Evolutionary conservation across 2,329 filamentous ascomycete species (phyloP).

Genomic region (Ceratocystis cacaofunesta): DNA sequence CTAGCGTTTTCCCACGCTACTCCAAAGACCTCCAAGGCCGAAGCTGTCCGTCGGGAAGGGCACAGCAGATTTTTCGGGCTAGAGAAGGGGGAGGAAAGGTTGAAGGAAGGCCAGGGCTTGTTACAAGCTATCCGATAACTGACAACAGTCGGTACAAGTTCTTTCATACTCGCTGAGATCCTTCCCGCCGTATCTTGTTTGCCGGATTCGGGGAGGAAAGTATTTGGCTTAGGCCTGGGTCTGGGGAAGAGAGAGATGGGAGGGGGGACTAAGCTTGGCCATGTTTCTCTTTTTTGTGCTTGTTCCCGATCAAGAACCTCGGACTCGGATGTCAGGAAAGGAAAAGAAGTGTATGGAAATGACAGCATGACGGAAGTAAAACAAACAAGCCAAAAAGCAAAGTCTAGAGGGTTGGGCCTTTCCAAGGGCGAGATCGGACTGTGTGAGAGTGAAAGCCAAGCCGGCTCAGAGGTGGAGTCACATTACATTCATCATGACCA

Average conservation of each 20-base stretch:
- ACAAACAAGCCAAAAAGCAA: not conserved
- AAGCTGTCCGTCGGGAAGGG: not conserved
- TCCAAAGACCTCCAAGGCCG: not conserved
- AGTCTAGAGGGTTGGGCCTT: not conserved
- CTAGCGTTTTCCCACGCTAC: not conserved
- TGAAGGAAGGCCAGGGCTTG: not conserved
- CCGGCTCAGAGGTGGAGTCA: not conserved
- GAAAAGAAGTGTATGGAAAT: not conserved
- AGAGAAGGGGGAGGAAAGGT: not conserved
- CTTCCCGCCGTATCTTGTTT: slow-evolving; percentile 4
- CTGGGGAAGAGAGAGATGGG: not conserved
- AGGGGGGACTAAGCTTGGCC: not conserved
- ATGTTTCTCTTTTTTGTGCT: not conserved
- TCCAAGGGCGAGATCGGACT: not conserved
- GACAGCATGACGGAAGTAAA: not conserved
- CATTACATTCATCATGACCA: not conserved
- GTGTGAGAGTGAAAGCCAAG: too few relatives aligned
- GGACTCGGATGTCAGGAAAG: not conserved
- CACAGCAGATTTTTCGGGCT: not conserved
- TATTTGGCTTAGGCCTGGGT: not conserved
- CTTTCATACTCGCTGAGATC: not conserved
- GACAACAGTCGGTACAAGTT: not conserved
- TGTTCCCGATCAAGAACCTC: not conserved
- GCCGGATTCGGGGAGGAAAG: not conserved
- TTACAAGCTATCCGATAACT: not conserved